Conservation (phyloP, 257 asterid species). For the Capsicum chinense region DNA sequence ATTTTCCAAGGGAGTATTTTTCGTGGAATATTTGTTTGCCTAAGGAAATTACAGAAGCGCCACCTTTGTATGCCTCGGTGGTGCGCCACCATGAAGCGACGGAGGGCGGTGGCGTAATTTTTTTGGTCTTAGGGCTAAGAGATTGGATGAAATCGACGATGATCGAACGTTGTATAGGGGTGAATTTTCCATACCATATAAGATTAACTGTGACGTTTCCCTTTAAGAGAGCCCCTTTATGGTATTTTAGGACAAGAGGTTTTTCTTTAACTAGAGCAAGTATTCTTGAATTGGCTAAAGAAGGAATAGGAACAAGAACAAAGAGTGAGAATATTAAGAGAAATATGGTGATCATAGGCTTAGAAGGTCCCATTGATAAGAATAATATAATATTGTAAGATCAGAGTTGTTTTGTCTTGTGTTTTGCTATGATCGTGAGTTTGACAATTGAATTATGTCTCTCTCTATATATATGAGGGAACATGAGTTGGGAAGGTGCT, state of each 20-base stretch:
- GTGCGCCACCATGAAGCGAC: constrained; percentile 56
- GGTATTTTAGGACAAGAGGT: constrained; percentile 47
- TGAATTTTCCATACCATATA: constrained; percentile 55
- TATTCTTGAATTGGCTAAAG: constrained; percentile 26
- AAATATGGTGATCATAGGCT: neutral
- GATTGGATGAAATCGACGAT: constrained; percentile 50
- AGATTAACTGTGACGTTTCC: constrained; percentile 49
- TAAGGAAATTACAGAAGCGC: constrained; percentile 28
- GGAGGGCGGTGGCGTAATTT: constrained; percentile 27
- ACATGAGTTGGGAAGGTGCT: neutral
- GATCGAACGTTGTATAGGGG: constrained; percentile 45
- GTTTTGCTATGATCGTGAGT: neutral
- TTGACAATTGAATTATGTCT: neutral
- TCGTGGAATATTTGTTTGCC: constrained; percentile 36
- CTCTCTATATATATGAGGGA: neutral
- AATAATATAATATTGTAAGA: neutral
- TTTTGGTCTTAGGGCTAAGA: constrained; percentile 19
- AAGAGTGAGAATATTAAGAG: constrained; percentile 12
- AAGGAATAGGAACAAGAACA: neutral
- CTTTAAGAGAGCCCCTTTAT: constrained; percentile 46
- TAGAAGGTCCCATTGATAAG: constrained; percentile 11
- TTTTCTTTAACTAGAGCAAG: constrained; percentile 43
- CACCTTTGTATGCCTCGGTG: constrained; percentile 44
- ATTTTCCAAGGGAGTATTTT: constrained; percentile 45
- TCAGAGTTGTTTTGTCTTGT: neutral